These are phyloP conservation scores for Penicillium ucsense DNA, from an alignment of 495 filamentous ascomycete genomes.

Conservation along the genomic window DNA sequence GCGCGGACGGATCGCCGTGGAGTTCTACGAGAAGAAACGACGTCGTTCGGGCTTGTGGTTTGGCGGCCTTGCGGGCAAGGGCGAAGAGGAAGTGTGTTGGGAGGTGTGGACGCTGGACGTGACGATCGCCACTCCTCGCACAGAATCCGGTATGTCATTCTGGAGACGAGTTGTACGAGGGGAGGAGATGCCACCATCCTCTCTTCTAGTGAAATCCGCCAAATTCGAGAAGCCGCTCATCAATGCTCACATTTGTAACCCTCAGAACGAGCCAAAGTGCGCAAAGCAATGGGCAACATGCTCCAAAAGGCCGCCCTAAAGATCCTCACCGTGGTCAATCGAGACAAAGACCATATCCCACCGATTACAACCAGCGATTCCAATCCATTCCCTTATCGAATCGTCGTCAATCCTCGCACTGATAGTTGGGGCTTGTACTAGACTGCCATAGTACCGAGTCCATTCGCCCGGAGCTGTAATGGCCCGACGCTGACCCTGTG, in stretches of 20 bases:
- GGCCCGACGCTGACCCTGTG: neutral
- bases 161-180: too few relatives aligned
- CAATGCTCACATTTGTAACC: slow-evolving; percentile 1
- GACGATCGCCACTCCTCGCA: slow-evolving; percentile 77
- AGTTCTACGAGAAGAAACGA: slow-evolving; percentile 90
- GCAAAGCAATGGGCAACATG: slow-evolving; percentile 77
- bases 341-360: slow-evolving; percentile 91
- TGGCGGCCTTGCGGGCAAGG: slow-evolving; percentile 44
- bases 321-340: slow-evolving; percentile 74
- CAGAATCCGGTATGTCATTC: slow-evolving; percentile 62
- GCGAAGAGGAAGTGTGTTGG: slow-evolving; percentile 92
- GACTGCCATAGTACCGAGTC: too few relatives aligned
- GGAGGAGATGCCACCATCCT: too few relatives aligned
- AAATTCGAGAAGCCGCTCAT: neutral
- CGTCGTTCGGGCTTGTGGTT: slow-evolving; percentile 68
- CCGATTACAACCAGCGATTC: slow-evolving; percentile 88
- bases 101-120: slow-evolving; percentile 91
- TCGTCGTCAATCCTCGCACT: slow-evolving; percentile 69
- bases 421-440: slow-evolving; percentile 56
- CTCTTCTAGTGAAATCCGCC: too few relatives aligned
- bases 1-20: slow-evolving; percentile 71
- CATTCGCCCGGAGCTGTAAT: slow-evolving; percentile 69
- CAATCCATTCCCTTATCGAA: slow-evolving; percentile 93
- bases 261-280: slow-evolving; percentile 74
- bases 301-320: slow-evolving; percentile 80